Base-by-base conservation (phyloP, 345 rosid species). In the Hypericum androsaemum region DNA sequence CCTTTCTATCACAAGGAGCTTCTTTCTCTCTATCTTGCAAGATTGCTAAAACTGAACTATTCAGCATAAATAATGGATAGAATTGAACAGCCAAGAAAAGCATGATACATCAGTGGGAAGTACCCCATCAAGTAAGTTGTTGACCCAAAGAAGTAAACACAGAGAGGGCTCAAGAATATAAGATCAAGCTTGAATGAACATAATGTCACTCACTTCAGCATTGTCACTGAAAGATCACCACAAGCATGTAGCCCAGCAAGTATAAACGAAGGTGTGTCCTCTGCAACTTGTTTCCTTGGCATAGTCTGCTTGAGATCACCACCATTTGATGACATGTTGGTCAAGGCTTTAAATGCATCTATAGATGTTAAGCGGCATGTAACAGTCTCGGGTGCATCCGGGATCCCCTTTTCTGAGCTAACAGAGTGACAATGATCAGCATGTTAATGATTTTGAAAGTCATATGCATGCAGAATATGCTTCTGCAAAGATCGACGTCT, bases 171-270 rank as follows among this genome's bases (percentile, higher is more conserved):
- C 32, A 22, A 22, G 32, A 22, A 46, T 5, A 46, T 14, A 46
- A 46, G 17, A 12, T 46, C 22, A 46, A 46, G 17, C 14, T 13
- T 5, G 10, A 7, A 12, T 9, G 49, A 46, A 46, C 14, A 3
- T 16, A 46, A 32, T 37, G 45, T 62, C 54, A 78, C 86, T 78
- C 68, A 84, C 96, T 66, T 74, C 53, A 90, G 79, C 95, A 90
- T 90, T 46, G 89, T 84, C 56, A 84, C 89, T 14, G 96, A 86
- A 49, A 86, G 89, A 80, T 90, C 94, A 13, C 98, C 98, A 55
- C 98, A 90, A 36, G 98, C 96, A 76, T 90, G 98, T 65, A 86
- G 83, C 47, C 98, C 96, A 56, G 98, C 87, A 65, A 90, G 92
- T 62, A 86, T 78, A 57, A 84, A 66, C 56, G 94, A 76, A 52